Base-by-base conservation (phyloP, 108 stramenopile species). In the Mediolabrus comicus region DNA sequence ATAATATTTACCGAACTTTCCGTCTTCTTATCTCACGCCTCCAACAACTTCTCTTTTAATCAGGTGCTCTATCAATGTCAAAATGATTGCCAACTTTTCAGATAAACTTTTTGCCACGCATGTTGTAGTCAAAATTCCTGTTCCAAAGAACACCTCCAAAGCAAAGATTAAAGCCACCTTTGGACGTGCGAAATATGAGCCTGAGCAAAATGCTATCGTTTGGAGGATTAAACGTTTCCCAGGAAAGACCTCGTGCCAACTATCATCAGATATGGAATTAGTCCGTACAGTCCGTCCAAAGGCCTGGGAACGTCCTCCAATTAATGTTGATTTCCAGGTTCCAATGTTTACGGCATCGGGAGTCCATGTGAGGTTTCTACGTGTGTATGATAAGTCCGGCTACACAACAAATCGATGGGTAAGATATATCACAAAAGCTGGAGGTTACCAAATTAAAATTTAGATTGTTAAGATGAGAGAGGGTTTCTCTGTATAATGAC, bases 331-430 rank as follows among this genome's bases (percentile, higher is more conserved):
- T 56, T 99, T 99, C 72, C 92, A 96, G 58, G 97, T 99, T 52
- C 97, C 98, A 17, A 98, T 98, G 99, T 98, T 96, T 73, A 96
- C 97, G 2, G 86, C 96, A 13, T 97, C 96, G 27, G 99, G 99
- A 14, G 97, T 99, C 6, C 95, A 98, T 67, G 99, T 99, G 43
- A 90, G 97, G 24, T 98, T 96, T 77, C 85, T 98, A 55, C 94
- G 95, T 61, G 98, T 99, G 12, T 97, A 96, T 79, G 99, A 99
- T 62, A 98, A 98, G 87, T 91, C 90, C 59, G 96, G 96, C 1
- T 98, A 98, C 77, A 88, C 92, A 38, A 94, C 96, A 35, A 96
- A 95, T 67, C 88, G 95, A 77, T 99, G 97, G 97, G 99, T 99
- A 14, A 87, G 97, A 59, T 98, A 98, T 84, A 96, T 98, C 62